Conservation (phyloP, 208 protist genomes). For the Polymyxa betae region DNA sequence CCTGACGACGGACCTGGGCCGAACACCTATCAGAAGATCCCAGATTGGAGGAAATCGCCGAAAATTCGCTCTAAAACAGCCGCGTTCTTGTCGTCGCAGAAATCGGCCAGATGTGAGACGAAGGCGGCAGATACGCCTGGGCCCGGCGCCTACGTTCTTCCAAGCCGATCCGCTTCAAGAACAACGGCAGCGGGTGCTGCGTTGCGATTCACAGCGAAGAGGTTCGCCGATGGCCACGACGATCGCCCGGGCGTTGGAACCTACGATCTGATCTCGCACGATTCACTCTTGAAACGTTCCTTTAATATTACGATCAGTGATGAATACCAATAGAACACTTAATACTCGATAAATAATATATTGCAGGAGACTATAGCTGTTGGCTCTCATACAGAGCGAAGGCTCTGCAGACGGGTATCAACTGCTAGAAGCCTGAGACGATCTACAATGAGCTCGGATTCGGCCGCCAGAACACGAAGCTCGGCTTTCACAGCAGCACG, state of each 20-base stretch:
- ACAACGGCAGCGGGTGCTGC: not conserved
- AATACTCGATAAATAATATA: not conserved
- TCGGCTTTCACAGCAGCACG: not conserved
- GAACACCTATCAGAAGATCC: not conserved
- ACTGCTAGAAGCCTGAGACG: not conserved
- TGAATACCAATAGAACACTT: constrained; percentile 1
- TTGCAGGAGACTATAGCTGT: not conserved
- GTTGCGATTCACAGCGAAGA: not conserved
- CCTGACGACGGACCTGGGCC: not conserved
- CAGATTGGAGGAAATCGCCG: not conserved
- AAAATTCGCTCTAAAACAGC: not conserved
- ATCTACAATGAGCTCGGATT: not conserved
- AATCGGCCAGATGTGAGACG: no score
- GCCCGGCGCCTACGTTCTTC: not conserved
- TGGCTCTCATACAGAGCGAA: not conserved
- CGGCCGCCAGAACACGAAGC: not conserved
- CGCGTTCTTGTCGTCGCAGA: not conserved
- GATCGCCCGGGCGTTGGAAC: not conserved
- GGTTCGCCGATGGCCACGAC: constrained; percentile 12
- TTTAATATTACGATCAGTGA: constrained; percentile 50
- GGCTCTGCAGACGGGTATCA: not conserved
- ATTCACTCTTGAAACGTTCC: not conserved
- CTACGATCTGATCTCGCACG: not conserved
- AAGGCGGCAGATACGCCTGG: no score
- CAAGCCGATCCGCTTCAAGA: not conserved